Evolutionary conservation across 169 alveolate species (phyloP), one percentile per base, ranked within the genome.

Genomic region (Plasmodium vivax): DNA sequence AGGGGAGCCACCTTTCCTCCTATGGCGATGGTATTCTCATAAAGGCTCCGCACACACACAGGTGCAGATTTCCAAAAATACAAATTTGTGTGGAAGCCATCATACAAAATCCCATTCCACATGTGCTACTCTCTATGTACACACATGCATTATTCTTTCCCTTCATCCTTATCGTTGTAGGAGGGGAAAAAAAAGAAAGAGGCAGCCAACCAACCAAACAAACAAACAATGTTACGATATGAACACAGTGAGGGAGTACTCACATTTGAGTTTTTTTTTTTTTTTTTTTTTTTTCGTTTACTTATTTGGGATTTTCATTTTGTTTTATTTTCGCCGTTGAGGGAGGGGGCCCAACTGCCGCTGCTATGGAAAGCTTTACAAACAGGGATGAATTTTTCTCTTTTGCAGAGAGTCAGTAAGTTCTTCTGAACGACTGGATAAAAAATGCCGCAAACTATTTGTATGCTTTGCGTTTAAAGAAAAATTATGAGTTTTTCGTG

Each of bases 291-390:
- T 23, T 23, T 23, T 23, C 27, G 27, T 23, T 81, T 81, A 81
- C 87, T 81, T 81, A 47, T 81, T 81, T 81, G 87, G 87, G 77
- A 81, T 81, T 47, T 81, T 81, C 87, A 81, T 81, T 81, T 27
- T 81, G 47, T 43, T 47, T 2, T 47, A 43, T 41, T 43, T 16
- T 81, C 34, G 30, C 16, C 58, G 51, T 81, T 81, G 51, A 16
- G 36, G 16, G 16, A 27, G 36, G 9, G 36, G 38, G 38, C 5
- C 77, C 23, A 27, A 23, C 8, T 62, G 77, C 36, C 36, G 77
- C 30, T 62, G 16, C 14, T 62, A 62, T n/a, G 23, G 10, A 8
- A 6, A 62, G 36, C 36, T 23, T 62, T 19, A 23, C 77, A 62
- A 23, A 62, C 36, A 62, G 30, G 36, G 36, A 16, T 23, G 36